phyloP scores from a whole-genome alignment of 495 filamentous ascomycete genomes.

The Penicillium chermesinum region DNA sequence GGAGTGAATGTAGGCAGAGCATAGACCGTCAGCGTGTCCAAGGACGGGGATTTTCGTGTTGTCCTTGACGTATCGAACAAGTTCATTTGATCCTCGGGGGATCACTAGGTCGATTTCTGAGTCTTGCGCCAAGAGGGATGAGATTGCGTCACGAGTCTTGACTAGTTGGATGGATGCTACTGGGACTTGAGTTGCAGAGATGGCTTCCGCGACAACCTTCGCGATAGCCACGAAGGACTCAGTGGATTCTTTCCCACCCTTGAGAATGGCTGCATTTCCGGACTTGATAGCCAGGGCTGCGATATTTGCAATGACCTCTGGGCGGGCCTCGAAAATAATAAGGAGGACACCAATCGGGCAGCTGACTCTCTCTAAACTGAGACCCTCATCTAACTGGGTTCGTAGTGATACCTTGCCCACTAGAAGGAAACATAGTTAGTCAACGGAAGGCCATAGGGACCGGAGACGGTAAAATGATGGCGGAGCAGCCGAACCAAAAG shows the following conservation, averaged over 20 bases:
- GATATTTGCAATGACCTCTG: slow-evolving; percentile 98
- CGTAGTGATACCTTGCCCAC: slow-evolving; percentile 81
- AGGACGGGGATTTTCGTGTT: slow-evolving; percentile 93
- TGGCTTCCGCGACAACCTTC: slow-evolving; percentile 71
- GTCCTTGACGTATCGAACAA: slow-evolving; percentile 84
- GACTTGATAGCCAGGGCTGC: slow-evolving; percentile 96
- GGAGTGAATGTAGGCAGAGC: slow-evolving; percentile 78
- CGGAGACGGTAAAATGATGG: too few relatives aligned
- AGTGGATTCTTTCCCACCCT: slow-evolving; percentile 94
- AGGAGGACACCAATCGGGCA: slow-evolving; percentile 94
- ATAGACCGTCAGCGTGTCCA: slow-evolving; percentile 93
- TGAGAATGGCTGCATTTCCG: slow-evolving; percentile 93
- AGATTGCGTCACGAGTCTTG: slow-evolving; percentile 81
- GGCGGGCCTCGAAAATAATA: slow-evolving; percentile 96
- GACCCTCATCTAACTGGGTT: slow-evolving; percentile 82
- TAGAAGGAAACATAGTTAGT: slow-evolving; percentile 27
- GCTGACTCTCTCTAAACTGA: slow-evolving; percentile 77
- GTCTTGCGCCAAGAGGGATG: slow-evolving; percentile 76
- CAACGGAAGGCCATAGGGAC: too few relatives aligned
- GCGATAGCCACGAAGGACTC: slow-evolving; percentile 90
- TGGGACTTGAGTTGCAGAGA: slow-evolving; percentile 72
- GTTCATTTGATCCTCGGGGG: slow-evolving; percentile 86
- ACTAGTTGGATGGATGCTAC: slow-evolving; percentile 87
- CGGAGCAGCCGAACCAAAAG: too few relatives aligned
- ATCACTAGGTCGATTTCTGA: slow-evolving; percentile 91